Percentiles rank a stretch among this genome's conserved stretches.
phyloP scores from a whole-genome alignment of 139 green algal genomes.

The Chlorella sorokiniana region DNA sequence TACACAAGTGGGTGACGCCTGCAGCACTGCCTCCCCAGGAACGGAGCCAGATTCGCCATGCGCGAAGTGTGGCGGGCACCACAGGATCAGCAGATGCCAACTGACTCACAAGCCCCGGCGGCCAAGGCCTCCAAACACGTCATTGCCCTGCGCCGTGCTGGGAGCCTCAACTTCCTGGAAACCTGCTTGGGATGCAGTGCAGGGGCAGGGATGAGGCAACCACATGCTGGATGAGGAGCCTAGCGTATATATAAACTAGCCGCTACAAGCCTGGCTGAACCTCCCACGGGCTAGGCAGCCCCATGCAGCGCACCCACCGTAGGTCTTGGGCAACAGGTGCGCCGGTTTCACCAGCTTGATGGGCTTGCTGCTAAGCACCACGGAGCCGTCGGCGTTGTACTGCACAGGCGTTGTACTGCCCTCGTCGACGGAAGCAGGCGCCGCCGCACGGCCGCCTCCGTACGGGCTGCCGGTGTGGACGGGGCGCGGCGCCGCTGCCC shows the following conservation, averaged over 20 bases:
- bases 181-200: too few relatives aligned
- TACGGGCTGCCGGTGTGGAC: constrained; percentile 21
- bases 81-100: background rate
- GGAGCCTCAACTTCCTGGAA: too few relatives aligned
- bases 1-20: background rate
- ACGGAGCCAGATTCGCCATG: too few relatives aligned
- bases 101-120: background rate
- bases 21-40: too few relatives aligned
- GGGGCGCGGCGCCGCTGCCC: background rate
- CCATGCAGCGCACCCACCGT: background rate
- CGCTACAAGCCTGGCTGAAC: too few relatives aligned
- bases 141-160: background rate
- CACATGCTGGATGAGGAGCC: too few relatives aligned
- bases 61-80: too few relatives aligned
- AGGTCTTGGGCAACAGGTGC: constrained; percentile 21
- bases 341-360: constrained; percentile 40
- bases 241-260: too few relatives aligned
- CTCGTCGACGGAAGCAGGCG: background rate
- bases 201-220: too few relatives aligned
- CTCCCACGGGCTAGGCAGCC: too few relatives aligned
- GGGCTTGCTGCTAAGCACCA: constrained; percentile 34
- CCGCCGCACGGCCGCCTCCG: background rate
- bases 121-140: background rate
- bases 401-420: background rate
- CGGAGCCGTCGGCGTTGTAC: constrained; percentile 12